Base-by-base conservation (phyloP, 2,329 filamentous ascomycete genomes). In the Monilinia polystroma region DNA sequence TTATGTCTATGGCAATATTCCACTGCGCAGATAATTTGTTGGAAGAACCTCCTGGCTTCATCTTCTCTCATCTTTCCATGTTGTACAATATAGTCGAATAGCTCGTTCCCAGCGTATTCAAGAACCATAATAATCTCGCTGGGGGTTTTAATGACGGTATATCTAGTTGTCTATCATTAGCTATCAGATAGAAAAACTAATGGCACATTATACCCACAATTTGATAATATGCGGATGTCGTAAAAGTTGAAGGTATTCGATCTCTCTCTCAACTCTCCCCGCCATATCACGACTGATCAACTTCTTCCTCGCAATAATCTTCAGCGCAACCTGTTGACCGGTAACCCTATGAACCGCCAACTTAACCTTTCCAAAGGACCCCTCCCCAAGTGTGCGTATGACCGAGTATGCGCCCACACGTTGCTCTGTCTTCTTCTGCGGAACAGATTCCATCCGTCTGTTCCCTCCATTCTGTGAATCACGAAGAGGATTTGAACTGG, bases 191-290 rank as follows among this genome's bases (percentile, higher is more conserved):
- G n/a, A 38, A 8, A 58, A 64, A 26, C 43, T 0, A n/a, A 18
- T 26, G 8, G 12, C n/a, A 6, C 55, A 18, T 49, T 49, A 18
- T 52, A 82, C 85, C 76, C 83, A 97, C 87, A 99, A 85, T 81
- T 99, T 99, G 83, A 99, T 99, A 77, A 99, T 99, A 80, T 99
- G 95, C 52, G 95, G 95, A 79, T 99, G 95, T 68, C 95, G 89
- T 69, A 99, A 84, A 68, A 99, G 82, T 81, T 99, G 95, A 70
- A 99, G 85, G 77, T 99, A 99, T 78, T 97, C 93, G 73, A 99
- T 99, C 82, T 99, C 95, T 73, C 95, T 87, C 82, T 99, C 95
- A 70, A 99, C 96, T 69, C 95, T 87, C 68, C 95, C 95, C 64
- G 96, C 93, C 95, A 99, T 98, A 79, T 99, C 95, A 75, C 94